A percentile compares a stretch with the other conserved stretches of the same genome.
Evolutionary conservation across 139 green algal genomes (phyloP).

Genomic region (Dunaliella primolecta): DNA sequence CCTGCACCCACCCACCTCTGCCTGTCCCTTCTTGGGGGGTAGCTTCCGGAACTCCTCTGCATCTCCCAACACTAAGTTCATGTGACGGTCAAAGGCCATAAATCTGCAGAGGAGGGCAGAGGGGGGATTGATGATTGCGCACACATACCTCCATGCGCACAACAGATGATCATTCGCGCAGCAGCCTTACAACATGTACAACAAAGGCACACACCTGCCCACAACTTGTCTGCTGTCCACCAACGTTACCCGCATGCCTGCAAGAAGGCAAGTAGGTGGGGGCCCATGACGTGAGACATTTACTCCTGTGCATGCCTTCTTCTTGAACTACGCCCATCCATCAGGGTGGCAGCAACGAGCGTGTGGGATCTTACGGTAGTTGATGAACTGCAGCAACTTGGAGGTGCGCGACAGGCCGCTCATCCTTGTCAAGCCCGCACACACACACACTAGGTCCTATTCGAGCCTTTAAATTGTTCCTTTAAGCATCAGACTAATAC

Average conservation of each 20-base stretch:
- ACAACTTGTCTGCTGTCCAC: conserved; percentile 88
- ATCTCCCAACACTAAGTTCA: conserved; percentile 98
- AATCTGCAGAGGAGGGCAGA: conserved; percentile 67
- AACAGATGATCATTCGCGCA: background rate
- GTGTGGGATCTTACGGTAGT: conserved; percentile 77
- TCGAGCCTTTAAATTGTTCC: too few species aligned
- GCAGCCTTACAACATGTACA: background rate
- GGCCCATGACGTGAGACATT: background rate
- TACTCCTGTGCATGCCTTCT: background rate
- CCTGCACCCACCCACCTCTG: conserved; percentile 72
- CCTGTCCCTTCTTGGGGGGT: conserved; percentile 90
- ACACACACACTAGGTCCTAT: too few species aligned
- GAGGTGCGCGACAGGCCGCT: conserved; percentile 83
- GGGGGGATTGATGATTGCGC: background rate
- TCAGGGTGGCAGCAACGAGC: too few species aligned
- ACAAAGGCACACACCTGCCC: conserved; percentile 61
- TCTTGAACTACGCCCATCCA: too few species aligned
- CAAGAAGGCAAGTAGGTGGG: background rate
- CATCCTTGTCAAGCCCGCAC: conserved; percentile 18
- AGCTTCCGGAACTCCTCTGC: conserved; percentile 93
- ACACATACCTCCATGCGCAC: background rate
- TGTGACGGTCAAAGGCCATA: conserved; percentile 98
- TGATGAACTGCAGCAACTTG: conserved; percentile 98
- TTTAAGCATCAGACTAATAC: too few species aligned
- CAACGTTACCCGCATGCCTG: conserved; percentile 88